Conservation (phyloP, 192 early-diverging fungal species). For the Pilobolus umbonatus region DNA sequence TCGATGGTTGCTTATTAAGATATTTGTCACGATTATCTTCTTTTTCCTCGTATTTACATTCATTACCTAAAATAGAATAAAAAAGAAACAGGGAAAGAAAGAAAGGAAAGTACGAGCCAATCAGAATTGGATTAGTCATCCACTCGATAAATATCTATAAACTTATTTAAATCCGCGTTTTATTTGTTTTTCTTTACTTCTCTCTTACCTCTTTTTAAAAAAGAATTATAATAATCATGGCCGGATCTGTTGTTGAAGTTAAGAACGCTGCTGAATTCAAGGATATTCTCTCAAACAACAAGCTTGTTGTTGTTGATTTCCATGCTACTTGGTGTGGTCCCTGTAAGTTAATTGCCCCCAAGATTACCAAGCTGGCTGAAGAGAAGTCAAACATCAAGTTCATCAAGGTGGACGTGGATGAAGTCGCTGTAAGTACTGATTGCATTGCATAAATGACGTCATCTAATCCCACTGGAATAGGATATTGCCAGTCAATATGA, state of each 20-base stretch:
- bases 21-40: constrained; percentile 85
- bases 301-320: constrained; percentile 66
- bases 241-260: constrained; percentile 10
- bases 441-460: background rate
- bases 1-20: constrained; percentile 93
- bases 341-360: constrained; percentile 70
- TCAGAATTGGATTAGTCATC: too few species aligned
- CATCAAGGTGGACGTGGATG: constrained; percentile 84
- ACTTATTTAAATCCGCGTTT: too few species aligned
- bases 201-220: background rate
- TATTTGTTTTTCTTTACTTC: background rate
- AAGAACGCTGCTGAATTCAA: constrained; percentile 27
- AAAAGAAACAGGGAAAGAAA: background rate
- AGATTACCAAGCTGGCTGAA: constrained; percentile 54
- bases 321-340: constrained; percentile 84
- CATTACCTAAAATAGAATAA: constrained; percentile 15
- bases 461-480: constrained; percentile 3
- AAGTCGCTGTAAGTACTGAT: constrained; percentile 35
- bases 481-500: constrained; percentile 39
- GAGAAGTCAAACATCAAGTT: constrained; percentile 56
- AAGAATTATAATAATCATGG: background rate
- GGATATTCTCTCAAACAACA: constrained; percentile 12
- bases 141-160: too few species aligned
- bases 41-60: constrained; percentile 47
- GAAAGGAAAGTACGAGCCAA: background rate